A percentile compares a stretch with the other conserved stretches of the same genome.
Conservation (phyloP, 345 rosid genomes). For the Psidium guajava region DNA sequence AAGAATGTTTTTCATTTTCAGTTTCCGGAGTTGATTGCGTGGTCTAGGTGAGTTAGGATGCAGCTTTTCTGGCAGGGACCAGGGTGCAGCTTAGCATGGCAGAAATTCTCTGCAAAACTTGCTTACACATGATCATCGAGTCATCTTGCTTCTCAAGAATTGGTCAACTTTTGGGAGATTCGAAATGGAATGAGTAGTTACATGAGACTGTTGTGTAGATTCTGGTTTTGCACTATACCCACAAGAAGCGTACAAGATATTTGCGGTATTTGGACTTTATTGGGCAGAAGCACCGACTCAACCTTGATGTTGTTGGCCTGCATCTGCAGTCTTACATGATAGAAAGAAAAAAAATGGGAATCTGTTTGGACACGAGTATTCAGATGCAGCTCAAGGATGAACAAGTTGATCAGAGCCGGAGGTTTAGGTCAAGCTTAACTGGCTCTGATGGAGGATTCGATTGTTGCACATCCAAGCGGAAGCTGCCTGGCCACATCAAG, state of each 20-base stretch:
- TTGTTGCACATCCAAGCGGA: constrained; percentile 36
- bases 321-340: neutral
- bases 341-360: neutral
- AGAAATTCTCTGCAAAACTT: neutral
- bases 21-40: neutral
- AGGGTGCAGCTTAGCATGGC: neutral
- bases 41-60: neutral
- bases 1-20: neutral
- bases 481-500: constrained; percentile 69
- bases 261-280: neutral
- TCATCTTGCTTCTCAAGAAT: neutral
- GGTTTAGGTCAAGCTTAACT: constrained; percentile 2
- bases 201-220: neutral
- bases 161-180: neutral
- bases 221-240: neutral
- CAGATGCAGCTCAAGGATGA: neutral
- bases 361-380: neutral
- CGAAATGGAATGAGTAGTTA: neutral
- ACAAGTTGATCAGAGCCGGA: constrained; percentile 1
- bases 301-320: neutral
- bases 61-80: neutral
- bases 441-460: neutral
- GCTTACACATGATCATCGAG: neutral
- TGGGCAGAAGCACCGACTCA: neutral
- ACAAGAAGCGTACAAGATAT: neutral